Percentiles rank a stretch among this genome's conserved stretches.
Conservation (phyloP, 2,329 filamentous ascomycete species). For the Cladosporium sp. region DNA sequence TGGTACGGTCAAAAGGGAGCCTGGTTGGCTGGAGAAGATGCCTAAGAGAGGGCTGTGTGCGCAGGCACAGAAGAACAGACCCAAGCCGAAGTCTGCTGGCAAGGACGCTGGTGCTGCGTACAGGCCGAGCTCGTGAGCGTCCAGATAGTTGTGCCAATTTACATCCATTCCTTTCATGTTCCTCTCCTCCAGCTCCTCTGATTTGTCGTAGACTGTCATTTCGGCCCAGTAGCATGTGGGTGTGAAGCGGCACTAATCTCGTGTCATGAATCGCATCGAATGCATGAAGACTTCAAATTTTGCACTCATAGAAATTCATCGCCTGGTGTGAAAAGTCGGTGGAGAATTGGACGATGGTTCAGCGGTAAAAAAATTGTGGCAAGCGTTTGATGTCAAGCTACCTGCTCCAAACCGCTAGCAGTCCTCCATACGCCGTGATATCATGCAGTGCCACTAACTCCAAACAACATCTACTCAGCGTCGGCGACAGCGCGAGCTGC, state of each 20-base stretch:
- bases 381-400: conserved; percentile 13
- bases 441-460: conserved; percentile 11
- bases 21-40: conserved; percentile 55
- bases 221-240: too few relatives aligned
- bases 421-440: conserved; percentile 14
- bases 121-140: background rate
- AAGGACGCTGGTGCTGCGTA: conserved; percentile 20
- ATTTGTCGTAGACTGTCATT: background rate
- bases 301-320: too few relatives aligned
- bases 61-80: conserved; percentile 61
- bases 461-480: conserved; percentile 10
- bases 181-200: background rate
- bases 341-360: background rate
- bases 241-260: too few relatives aligned
- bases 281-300: too few relatives aligned
- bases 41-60: conserved; percentile 41
- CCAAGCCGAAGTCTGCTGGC: conserved; percentile 30
- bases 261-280: too few relatives aligned
- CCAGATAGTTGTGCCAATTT: background rate
- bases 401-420: conserved; percentile 12
- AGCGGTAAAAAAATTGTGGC: conserved; percentile 12
- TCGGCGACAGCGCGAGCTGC: conserved; percentile 13
- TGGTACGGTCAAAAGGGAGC: conserved; percentile 63
- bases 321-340: too few relatives aligned
- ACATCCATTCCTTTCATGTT: background rate